These are phyloP conservation scores for Ambrosia artemisiifolia DNA, from an alignment of 129 eudicot species.

Conservation along the genomic window DNA sequence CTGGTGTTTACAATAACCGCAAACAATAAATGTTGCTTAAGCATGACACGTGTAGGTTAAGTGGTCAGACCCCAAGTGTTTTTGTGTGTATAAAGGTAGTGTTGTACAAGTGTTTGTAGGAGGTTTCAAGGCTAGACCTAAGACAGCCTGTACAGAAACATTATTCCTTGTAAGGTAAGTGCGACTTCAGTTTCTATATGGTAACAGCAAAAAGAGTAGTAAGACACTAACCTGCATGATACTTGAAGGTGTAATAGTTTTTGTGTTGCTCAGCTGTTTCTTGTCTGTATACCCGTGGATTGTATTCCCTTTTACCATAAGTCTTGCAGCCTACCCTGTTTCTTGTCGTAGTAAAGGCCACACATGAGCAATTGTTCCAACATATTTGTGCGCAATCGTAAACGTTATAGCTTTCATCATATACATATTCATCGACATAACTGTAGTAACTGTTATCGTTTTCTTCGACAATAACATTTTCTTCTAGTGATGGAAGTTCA, in stretches of 20 bases:
- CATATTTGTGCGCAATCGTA: constrained; percentile 39
- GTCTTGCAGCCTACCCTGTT: constrained; percentile 29
- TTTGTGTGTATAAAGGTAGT: no score
- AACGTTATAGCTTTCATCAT: constrained; percentile 19
- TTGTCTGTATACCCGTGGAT: background rate
- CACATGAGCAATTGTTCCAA: constrained; percentile 35
- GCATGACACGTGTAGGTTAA: background rate
- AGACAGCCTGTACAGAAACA: background rate
- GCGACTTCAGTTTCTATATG: background rate
- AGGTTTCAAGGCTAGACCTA: no score
- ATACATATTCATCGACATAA: constrained; percentile 19
- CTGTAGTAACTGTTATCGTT: no score
- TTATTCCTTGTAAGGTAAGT: background rate
- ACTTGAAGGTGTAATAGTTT: background rate
- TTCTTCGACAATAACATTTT: no score
- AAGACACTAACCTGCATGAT: background rate
- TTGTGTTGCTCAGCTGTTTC: background rate
- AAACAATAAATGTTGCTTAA: background rate
- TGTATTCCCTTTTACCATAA: constrained; percentile 18
- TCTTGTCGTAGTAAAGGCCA: constrained; percentile 16
- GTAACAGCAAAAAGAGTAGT: background rate
- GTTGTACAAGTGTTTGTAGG: no score
- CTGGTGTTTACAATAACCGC: background rate
- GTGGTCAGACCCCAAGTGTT: no score
- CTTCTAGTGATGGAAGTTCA: background rate